Percentiles rank a stretch among this genome's conserved stretches.
These are phyloP conservation scores for Citrullus amarus DNA, from an alignment of 306 rosid species.

Conservation along the genomic window DNA sequence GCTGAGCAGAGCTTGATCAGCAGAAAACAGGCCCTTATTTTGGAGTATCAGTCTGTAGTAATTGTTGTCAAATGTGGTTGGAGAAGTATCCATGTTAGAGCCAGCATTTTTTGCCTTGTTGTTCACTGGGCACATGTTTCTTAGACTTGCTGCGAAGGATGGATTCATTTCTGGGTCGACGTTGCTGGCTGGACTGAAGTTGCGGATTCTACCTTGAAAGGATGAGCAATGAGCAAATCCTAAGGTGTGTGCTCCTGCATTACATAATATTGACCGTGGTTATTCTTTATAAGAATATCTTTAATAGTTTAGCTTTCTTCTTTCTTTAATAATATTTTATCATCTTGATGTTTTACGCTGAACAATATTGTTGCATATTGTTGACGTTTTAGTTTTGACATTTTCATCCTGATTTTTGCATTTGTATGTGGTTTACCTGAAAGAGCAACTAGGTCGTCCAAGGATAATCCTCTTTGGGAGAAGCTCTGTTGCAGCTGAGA, in stretches of 20 bases:
- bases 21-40: conserved; percentile 27
- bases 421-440: conserved; percentile 22
- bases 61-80: conserved; percentile 32
- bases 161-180: conserved; percentile 49
- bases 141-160: conserved; percentile 27
- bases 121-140: conserved; percentile 22
- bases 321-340: neutral
- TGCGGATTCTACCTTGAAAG: conserved; percentile 39
- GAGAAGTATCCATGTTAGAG: conserved; percentile 26
- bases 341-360: neutral
- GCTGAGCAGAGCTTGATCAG: conserved; percentile 32
- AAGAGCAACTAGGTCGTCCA: conserved; percentile 44
- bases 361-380: neutral
- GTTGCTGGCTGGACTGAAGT: conserved; percentile 40
- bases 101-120: conserved; percentile 29
- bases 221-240: conserved; percentile 88
- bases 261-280: neutral
- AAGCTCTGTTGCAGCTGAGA: conserved; percentile 39
- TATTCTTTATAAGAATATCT: neutral
- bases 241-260: conserved; percentile 78
- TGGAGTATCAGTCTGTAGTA: conserved; percentile 32
- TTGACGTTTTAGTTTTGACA: neutral
- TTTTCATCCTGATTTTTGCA: neutral
- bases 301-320: neutral
- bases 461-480: conserved; percentile 36